A percentile compares a stretch with the other conserved stretches of the same genome.
phyloP scores from a whole-genome alignment of 805 yeast genomes.

The Yamadazyma endophytica region DNA sequence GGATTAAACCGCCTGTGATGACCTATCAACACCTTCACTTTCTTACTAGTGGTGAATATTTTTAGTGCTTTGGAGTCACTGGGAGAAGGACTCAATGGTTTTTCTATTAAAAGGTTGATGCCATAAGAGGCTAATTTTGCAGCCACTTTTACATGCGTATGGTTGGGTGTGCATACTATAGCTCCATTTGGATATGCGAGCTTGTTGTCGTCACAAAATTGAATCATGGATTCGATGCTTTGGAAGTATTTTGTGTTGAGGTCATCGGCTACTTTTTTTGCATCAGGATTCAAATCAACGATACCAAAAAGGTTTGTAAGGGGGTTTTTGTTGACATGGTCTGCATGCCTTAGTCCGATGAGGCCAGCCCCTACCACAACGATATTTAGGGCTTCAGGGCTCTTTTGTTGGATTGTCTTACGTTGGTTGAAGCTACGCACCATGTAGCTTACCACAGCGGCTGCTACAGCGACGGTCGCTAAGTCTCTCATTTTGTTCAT shows the following conservation, averaged over 20 bases:
- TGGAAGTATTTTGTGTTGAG: conserved; percentile 19
- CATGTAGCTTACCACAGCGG: too few relatives aligned
- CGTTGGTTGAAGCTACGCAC: too few relatives aligned
- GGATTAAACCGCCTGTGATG: conserved; percentile 43
- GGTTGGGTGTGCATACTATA: conserved; percentile 37
- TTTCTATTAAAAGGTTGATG: conserved; percentile 32
- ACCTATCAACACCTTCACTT: conserved; percentile 34
- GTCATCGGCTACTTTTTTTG: conserved; percentile 19
- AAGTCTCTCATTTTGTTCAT: too few relatives aligned
- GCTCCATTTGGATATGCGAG: conserved; percentile 32
- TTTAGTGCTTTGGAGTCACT: conserved; percentile 27
- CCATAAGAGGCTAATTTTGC: conserved; percentile 28
- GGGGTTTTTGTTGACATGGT: conserved; percentile 20
- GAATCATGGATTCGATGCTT: conserved; percentile 21
- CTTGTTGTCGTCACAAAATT: conserved; percentile 13
- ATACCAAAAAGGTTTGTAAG: conserved; percentile 26
- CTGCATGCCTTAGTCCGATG: conserved; percentile 39
- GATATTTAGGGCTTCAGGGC: too few relatives aligned
- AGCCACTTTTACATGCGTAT: conserved; percentile 30
- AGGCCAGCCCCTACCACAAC: conserved; percentile 32
- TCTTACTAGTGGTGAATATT: conserved; percentile 16
- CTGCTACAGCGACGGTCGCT: too few relatives aligned
- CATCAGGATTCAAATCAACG: conserved; percentile 24
- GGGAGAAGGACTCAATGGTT: conserved; percentile 30
- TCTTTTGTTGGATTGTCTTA: too few relatives aligned